A percentile compares a stretch with the other conserved stretches of the same genome.
Conservation (phyloP, 2,329 filamentous ascomycete genomes). For the Tolypocladium inflatum region DNA sequence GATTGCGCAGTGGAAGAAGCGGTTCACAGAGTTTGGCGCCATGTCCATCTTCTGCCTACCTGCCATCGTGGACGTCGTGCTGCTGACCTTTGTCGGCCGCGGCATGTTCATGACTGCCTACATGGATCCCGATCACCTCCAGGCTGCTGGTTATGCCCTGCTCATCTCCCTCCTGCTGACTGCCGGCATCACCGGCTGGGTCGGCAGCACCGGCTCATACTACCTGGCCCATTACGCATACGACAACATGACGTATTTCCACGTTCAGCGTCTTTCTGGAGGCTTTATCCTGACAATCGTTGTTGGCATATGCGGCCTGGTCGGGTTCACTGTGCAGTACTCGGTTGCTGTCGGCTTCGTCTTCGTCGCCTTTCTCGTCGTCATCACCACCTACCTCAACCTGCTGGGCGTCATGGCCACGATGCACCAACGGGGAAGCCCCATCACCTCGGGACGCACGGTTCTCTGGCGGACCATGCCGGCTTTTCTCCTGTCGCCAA, state of each 20-base stretch:
- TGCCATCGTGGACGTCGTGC: constrained; percentile 49
- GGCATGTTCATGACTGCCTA: constrained; percentile 51
- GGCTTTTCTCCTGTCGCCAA: constrained; percentile 44
- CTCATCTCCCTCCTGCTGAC: constrained; percentile 50
- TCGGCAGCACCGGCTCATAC: constrained; percentile 52
- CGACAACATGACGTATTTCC: constrained; percentile 31
- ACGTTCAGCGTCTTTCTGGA: constrained; percentile 33
- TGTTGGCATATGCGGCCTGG: constrained; percentile 35
- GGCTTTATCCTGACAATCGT: constrained; percentile 31
- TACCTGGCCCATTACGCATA: constrained; percentile 37
- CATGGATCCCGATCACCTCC: constrained; percentile 41
- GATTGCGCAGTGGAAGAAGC: constrained; percentile 11
- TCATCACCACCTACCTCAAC: constrained; percentile 49
- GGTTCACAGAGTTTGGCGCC: constrained; percentile 40
- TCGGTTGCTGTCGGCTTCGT: constrained; percentile 37
- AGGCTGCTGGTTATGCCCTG: constrained; percentile 44
- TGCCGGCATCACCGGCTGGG: constrained; percentile 53
- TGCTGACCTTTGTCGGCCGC: constrained; percentile 48
- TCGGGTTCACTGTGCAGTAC: constrained; percentile 35
- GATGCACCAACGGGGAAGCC: constrained; percentile 43
- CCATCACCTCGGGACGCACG: constrained; percentile 46
- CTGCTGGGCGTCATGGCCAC: constrained; percentile 44
- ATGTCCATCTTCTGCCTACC: constrained; percentile 54
- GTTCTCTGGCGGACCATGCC: constrained; percentile 46
- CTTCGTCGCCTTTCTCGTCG: constrained; percentile 50